A percentile compares a stretch with the other conserved stretches of the same genome.
Evolutionary conservation across 805 yeast genomes (phyloP).

Genomic region (Cyberlindnera japonica): DNA sequence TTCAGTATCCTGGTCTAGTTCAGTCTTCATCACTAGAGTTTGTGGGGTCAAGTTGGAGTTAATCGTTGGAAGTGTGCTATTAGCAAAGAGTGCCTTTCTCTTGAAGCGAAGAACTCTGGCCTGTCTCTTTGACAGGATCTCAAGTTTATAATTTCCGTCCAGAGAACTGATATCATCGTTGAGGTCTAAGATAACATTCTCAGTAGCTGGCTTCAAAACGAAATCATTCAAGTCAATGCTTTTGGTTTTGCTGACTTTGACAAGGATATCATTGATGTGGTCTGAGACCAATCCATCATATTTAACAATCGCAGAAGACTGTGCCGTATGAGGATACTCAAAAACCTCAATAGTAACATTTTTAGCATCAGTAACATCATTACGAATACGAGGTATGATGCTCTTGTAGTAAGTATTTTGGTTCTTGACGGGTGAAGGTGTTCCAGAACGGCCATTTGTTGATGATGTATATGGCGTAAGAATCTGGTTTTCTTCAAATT

Average conservation of each 20-base stretch:
- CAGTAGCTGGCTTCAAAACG: constrained; percentile 32
- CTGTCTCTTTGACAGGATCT: constrained; percentile 39
- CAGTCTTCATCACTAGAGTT: constrained; percentile 20
- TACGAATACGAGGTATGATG: constrained; percentile 29
- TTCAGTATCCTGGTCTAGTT: constrained; percentile 1
- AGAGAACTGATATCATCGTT: constrained; percentile 39
- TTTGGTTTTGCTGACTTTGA: constrained; percentile 33
- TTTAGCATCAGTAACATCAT: constrained; percentile 26
- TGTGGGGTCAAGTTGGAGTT: constrained; percentile 29
- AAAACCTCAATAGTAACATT: constrained; percentile 30
- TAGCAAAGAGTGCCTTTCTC: constrained; percentile 24
- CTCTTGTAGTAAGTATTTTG: constrained; percentile 37
- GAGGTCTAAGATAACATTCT: constrained; percentile 31
- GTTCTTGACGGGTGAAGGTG: constrained; percentile 10
- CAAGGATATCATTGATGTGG: constrained; percentile 34
- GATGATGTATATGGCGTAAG: constrained; percentile 49
- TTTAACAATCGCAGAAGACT: constrained; percentile 26
- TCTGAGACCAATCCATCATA: constrained; percentile 33
- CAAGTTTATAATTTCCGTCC: constrained; percentile 39
- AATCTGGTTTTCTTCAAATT: constrained; percentile 43
- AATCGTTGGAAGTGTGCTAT: constrained; percentile 28
- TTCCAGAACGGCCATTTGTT: constrained; percentile 2
- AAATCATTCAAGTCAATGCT: constrained; percentile 35
- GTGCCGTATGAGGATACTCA: constrained; percentile 32
- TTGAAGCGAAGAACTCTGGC: constrained; percentile 35